phyloP scores from a whole-genome alignment of 163 green algal species.

The Picocystis sp. region DNA sequence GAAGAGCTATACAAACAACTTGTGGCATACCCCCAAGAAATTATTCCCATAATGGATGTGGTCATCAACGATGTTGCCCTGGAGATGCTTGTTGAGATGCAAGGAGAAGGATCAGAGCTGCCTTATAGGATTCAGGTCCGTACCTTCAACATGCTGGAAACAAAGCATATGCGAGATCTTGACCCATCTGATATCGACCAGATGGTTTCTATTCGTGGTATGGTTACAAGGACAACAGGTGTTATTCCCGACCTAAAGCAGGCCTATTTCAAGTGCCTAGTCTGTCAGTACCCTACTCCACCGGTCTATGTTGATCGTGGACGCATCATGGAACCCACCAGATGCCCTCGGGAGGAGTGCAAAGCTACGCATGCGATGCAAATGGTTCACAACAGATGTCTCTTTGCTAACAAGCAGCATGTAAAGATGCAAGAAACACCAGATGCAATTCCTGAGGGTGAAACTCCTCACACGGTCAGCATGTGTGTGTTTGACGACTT shows the following conservation, averaged over 20 bases:
- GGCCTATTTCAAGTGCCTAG: slow-evolving; percentile 51
- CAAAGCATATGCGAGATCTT: slow-evolving; percentile 81
- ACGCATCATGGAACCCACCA: slow-evolving; percentile 20
- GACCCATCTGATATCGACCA: slow-evolving; percentile 81
- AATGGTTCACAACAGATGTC: slow-evolving; percentile 40
- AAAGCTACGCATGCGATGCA: slow-evolving; percentile 12
- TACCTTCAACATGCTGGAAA: slow-evolving; percentile 73
- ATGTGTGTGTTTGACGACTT: slow-evolving; percentile 76
- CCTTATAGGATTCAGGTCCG: slow-evolving; percentile 22
- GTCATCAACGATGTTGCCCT: slow-evolving; percentile 17
- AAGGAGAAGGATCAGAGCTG: neutral
- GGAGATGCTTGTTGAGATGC: slow-evolving; percentile 4
- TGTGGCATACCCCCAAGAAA: slow-evolving; percentile 26
- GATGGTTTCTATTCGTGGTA: slow-evolving; percentile 78
- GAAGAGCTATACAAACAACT: slow-evolving; percentile 25
- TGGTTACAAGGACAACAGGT: slow-evolving; percentile 72
- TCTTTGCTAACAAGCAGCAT: slow-evolving; percentile 74
- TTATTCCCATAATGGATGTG: slow-evolving; percentile 31
- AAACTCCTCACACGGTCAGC: slow-evolving; percentile 82
- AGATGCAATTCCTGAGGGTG: slow-evolving; percentile 87
- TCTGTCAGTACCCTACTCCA: slow-evolving; percentile 9
- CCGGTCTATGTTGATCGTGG: slow-evolving; percentile 21
- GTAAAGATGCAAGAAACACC: slow-evolving; percentile 91
- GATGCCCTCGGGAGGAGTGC: slow-evolving; percentile 15
- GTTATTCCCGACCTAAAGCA: slow-evolving; percentile 85